Conservation (phyloP, 768 basidiomycete genomes). For the Rhodosporidiobolus odoratus region DNA sequence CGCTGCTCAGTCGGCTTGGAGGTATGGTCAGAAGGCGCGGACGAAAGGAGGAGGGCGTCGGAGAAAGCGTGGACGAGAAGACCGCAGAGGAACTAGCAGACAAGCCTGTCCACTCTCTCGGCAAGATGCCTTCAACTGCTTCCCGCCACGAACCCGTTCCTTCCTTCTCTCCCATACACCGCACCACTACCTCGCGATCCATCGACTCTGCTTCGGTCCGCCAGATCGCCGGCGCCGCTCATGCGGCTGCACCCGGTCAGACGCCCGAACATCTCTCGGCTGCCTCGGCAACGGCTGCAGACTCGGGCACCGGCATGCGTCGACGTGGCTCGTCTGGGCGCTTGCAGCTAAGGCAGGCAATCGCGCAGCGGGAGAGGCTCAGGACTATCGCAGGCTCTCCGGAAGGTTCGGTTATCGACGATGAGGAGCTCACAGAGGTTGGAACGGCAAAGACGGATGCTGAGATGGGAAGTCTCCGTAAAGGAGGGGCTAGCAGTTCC, state of each 20-base stretch:
- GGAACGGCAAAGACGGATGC: not conserved
- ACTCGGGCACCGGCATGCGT: not conserved
- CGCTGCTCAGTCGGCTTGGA: not conserved
- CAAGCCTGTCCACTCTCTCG: not conserved
- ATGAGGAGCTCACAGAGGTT: conserved; percentile 9
- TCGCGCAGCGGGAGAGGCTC: not conserved
- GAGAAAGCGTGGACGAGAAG: not conserved
- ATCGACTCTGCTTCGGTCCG: conserved; percentile 1
- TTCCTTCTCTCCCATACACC: conserved; percentile 2
- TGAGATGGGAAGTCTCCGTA: too few species aligned
- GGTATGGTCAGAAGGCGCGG: not conserved
- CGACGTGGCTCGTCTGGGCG: not conserved
- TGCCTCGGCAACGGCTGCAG: not conserved
- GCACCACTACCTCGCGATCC: conserved; percentile 1
- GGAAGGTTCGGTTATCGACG: not conserved
- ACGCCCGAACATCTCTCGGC: not conserved
- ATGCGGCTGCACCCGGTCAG: conserved; percentile 5
- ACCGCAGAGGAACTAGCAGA: not conserved
- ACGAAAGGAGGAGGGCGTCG: not conserved
- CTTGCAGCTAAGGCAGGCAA: not conserved
- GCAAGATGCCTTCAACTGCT: not conserved
- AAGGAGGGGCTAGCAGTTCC: too few species aligned
- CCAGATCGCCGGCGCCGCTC: conserved; percentile 1
- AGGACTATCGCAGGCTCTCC: conserved; percentile 3
- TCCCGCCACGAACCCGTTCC: not conserved